Percentiles rank a stretch among this genome's conserved stretches.
These are phyloP conservation scores for Eutypa lata DNA, from an alignment of 2,329 filamentous ascomycete genomes.

Conservation along the genomic window DNA sequence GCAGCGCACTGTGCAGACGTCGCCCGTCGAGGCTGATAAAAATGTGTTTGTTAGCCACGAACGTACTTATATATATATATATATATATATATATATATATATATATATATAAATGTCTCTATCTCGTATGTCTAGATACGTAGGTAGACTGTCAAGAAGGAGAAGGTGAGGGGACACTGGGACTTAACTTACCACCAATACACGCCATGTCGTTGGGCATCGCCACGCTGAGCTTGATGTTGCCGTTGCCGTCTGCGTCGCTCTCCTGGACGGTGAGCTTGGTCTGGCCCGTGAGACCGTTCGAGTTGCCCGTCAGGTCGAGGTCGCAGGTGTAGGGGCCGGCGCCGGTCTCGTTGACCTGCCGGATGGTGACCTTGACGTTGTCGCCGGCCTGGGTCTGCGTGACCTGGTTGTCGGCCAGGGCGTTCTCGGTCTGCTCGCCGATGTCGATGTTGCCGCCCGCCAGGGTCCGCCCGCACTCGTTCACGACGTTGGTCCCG, in stretches of 20 bases:
- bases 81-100: too few species aligned
- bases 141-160: too few species aligned
- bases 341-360: slow-evolving; percentile 34
- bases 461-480: slow-evolving; percentile 47
- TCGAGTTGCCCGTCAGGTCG: slow-evolving; percentile 29
- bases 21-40: slow-evolving; percentile 35
- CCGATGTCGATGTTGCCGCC: slow-evolving; percentile 45
- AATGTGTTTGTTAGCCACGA: neutral
- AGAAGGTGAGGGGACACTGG: too few species aligned
- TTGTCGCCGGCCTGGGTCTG: slow-evolving; percentile 45
- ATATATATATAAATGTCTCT: too few species aligned
- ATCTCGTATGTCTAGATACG: too few species aligned
- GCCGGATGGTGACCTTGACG: slow-evolving; percentile 46
- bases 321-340: slow-evolving; percentile 37
- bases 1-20: slow-evolving; percentile 39
- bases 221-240: slow-evolving; percentile 31
- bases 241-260: slow-evolving; percentile 20
- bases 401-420: slow-evolving; percentile 28
- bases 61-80: neutral
- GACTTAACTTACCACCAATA: slow-evolving; percentile 31
- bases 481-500: slow-evolving; percentile 33
- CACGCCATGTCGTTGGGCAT: slow-evolving; percentile 32
- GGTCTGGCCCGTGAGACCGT: slow-evolving; percentile 39
- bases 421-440: slow-evolving; percentile 29
- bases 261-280: slow-evolving; percentile 37